Evolutionary conservation across 371 early-diverging fungal species (phyloP), one percentile per base, ranked within the genome.

Genomic region (Amoeboaphelidium protococcarum): DNA sequence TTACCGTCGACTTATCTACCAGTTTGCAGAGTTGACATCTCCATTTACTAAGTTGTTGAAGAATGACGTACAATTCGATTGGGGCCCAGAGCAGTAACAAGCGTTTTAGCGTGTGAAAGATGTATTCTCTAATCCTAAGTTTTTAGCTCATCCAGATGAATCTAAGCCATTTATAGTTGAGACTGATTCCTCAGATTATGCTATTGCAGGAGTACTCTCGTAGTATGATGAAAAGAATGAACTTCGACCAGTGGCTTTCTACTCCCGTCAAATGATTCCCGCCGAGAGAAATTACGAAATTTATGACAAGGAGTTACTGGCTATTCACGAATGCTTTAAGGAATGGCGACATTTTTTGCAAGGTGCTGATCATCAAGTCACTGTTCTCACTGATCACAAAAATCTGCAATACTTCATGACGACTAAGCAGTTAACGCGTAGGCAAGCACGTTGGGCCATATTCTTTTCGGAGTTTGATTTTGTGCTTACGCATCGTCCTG

Each of bases 281-380:
- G 46, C 64, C 16, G 62, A 67, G 52, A 27, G 49, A 13, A 65
- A 65, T 40, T 67, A 69, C 31, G 51, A 58, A 12, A 58, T 63
- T 10, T 57, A 64, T 45, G 68, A 70, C 37, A 67, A 65, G 47
- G 70, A 74, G 47, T 23, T 69, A 10, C 49, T 71, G 0, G 67
- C 66, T 0, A 62, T 67, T 25, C 43, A 63, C 12, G 60, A 53
- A 1, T 31, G 56, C 1, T 58, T 71, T 20, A 46, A 60, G 23
- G 37, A 45, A 2, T 71, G 63, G 65, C 57, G 63, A 1, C 66
- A 55, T 37, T 69, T 59, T 47, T 54, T 71, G 0, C 48, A 59
- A 21, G 60, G 58, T 2, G 23, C 62, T 2, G 21, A 50, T 13
- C 42, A 45, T 41, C 50, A 25, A 1, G 47, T 62, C 24, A 55